phyloP scores from a whole-genome alignment of 2,329 filamentous ascomycete species.

The Pseudogymnoascus sp. region DNA sequence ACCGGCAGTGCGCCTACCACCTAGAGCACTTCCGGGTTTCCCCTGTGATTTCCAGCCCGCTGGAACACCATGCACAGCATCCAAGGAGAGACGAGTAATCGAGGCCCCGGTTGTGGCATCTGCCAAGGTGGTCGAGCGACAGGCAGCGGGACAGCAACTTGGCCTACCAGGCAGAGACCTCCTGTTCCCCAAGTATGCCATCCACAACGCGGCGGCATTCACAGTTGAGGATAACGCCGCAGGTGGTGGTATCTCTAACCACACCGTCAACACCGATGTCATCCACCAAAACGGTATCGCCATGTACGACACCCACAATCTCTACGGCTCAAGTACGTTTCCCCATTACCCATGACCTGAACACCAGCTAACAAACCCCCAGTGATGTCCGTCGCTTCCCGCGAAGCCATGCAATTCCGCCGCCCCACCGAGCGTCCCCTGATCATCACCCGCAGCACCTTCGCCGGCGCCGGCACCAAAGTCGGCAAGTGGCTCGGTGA shows the following conservation, averaged over 20 bases:
- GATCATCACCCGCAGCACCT: slow-evolving; percentile 69
- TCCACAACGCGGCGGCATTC: slow-evolving; percentile 53
- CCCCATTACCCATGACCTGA: background rate
- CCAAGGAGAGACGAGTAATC: slow-evolving; percentile 20
- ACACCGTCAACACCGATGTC: slow-evolving; percentile 60
- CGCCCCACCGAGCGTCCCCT: slow-evolving; percentile 58
- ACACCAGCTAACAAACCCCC: slow-evolving; percentile 12
- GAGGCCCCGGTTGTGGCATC: background rate
- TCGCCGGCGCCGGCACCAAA: slow-evolving; percentile 61
- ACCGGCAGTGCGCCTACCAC: slow-evolving; percentile 54
- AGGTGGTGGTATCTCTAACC: slow-evolving; percentile 43
- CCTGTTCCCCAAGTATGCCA: slow-evolving; percentile 56
- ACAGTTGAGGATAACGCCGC: slow-evolving; percentile 36
- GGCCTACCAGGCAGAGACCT: slow-evolving; percentile 58
- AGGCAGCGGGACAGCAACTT: slow-evolving; percentile 35
- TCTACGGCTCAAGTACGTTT: slow-evolving; percentile 56
- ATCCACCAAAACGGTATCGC: slow-evolving; percentile 59
- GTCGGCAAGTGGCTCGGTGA: slow-evolving; percentile 55
- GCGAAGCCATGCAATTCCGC: slow-evolving; percentile 57
- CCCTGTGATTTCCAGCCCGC: slow-evolving; percentile 58
- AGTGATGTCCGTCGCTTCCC: slow-evolving; percentile 63
- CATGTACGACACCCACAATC: slow-evolving; percentile 70
- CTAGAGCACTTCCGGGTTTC: slow-evolving; percentile 61
- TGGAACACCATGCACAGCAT: slow-evolving; percentile 31
- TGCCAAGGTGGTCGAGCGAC: slow-evolving; percentile 10